phyloP scores from a whole-genome alignment of 176 grass and related monocot species.

The Phoenix dactylifera region DNA sequence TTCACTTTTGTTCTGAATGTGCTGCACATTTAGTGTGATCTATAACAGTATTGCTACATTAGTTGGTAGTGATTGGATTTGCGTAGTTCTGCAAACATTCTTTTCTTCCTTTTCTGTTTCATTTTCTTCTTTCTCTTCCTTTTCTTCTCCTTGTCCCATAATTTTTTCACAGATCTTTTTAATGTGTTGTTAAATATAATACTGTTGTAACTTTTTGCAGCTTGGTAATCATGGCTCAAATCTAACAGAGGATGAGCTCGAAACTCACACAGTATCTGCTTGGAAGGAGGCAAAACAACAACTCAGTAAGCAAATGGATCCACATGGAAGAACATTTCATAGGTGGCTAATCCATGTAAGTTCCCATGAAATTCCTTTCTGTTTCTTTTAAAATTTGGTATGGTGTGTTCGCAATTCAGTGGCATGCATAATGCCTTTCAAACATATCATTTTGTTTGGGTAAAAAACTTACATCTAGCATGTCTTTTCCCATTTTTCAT shows the following conservation, averaged over 20 bases:
- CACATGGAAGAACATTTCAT: conserved; percentile 1
- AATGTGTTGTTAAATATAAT: not conserved
- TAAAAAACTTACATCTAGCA: not conserved
- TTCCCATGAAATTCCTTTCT: not conserved
- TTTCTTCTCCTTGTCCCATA: not conserved
- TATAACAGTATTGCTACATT: too few species aligned
- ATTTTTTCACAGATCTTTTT: not conserved
- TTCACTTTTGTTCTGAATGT: too few species aligned
- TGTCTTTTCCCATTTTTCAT: not conserved
- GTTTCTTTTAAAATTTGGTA: not conserved
- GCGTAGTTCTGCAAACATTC: too few species aligned
- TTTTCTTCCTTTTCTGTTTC: too few species aligned
- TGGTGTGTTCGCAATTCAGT: not conserved
- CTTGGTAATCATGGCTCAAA: conserved; percentile 12
- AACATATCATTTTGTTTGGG: not conserved
- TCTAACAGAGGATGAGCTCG: conserved; percentile 9
- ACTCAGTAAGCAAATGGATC: conserved; percentile 1
- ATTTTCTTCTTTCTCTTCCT: too few species aligned
- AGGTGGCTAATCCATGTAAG: conserved; percentile 11
- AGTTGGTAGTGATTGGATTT: too few species aligned
- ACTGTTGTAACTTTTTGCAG: not conserved
- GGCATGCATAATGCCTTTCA: not conserved
- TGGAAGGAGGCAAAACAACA: conserved; percentile 19
- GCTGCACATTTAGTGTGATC: too few species aligned
- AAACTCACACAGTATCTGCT: conserved; percentile 10